phyloP scores from a whole-genome alignment of 2,329 filamentous ascomycete species.

The Monosporascus sp. region DNA sequence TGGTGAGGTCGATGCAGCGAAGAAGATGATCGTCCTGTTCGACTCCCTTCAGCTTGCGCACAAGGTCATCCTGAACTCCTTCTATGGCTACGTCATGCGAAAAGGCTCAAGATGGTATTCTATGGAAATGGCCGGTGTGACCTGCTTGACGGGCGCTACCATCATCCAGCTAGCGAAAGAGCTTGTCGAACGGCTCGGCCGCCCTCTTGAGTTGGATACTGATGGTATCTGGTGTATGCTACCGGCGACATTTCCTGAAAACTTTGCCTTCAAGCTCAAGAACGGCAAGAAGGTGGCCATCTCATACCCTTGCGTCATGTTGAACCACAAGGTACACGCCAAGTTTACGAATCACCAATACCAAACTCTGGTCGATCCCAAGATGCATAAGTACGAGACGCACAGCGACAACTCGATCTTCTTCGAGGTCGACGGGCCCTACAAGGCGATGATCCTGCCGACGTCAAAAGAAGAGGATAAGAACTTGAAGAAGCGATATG shows the following conservation, averaged over 20 bases:
- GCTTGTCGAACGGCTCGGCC: slow-evolving; percentile 86
- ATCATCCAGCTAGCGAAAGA: slow-evolving; percentile 97
- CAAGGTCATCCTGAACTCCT: slow-evolving; percentile 98
- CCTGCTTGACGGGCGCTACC: slow-evolving; percentile 88
- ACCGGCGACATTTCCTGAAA: slow-evolving; percentile 91
- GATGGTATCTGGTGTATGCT: slow-evolving; percentile 99
- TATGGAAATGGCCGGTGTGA: slow-evolving; percentile 98
- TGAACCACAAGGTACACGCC: slow-evolving; percentile 93
- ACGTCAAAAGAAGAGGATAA: slow-evolving; percentile 99
- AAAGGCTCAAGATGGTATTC: slow-evolving; percentile 99
- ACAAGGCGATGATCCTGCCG: slow-evolving; percentile 93
- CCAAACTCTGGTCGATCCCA: slow-evolving; percentile 76
- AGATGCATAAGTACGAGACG: slow-evolving; percentile 85
- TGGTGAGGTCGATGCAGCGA: slow-evolving; percentile 81
- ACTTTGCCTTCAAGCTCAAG: slow-evolving; percentile 89
- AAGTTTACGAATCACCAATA: slow-evolving; percentile 98
- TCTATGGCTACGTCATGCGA: slow-evolving; percentile 99
- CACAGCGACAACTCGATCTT: slow-evolving; percentile 99
- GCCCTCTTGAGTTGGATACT: slow-evolving; percentile 90
- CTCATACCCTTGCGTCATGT: slow-evolving; percentile 97
- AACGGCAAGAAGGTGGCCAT: slow-evolving; percentile 96
- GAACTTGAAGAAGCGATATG: slow-evolving; percentile 98
- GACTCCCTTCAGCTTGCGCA: slow-evolving; percentile 95
- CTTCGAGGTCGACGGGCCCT: slow-evolving; percentile 97
- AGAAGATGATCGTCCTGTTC: slow-evolving; percentile 97